These are phyloP conservation scores for Candida caryicola DNA, from an alignment of 805 yeast genomes.

Conservation along the genomic window DNA sequence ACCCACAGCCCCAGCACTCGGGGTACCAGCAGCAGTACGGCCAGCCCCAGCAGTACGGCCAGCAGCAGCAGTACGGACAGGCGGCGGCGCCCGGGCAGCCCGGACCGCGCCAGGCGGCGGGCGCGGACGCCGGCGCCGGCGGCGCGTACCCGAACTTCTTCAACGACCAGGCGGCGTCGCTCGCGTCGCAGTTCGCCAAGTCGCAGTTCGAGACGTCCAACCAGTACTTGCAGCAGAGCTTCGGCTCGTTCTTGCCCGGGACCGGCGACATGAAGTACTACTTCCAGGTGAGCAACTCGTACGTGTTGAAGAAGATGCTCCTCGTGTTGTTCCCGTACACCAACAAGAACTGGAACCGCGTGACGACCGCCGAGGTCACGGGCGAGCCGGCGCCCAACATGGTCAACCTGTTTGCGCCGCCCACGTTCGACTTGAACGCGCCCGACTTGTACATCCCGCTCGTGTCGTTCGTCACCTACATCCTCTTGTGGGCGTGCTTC, in stretches of 20 bases:
- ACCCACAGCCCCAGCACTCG: constrained; percentile 31
- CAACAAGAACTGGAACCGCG: constrained; percentile 79
- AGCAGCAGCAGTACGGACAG: constrained; percentile 26
- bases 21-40: constrained; percentile 18
- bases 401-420: constrained; percentile 56
- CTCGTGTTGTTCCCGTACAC: constrained; percentile 83
- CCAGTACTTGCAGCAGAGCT: constrained; percentile 72
- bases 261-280: constrained; percentile 70
- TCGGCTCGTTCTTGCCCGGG: constrained; percentile 48
- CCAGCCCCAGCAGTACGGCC: constrained; percentile 25
- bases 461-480: constrained; percentile 89
- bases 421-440: constrained; percentile 84
- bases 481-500: constrained; percentile 75
- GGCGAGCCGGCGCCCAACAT: constrained; percentile 28
- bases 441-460: constrained; percentile 95
- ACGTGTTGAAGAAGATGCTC: constrained; percentile 70
- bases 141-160: constrained; percentile 44
- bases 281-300: constrained; percentile 87
- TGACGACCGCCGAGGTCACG: constrained; percentile 23
- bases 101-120: constrained; percentile 21
- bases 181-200: constrained; percentile 88
- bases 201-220: constrained; percentile 80
- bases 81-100: constrained; percentile 18
- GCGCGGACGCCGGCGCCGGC: constrained; percentile 3
- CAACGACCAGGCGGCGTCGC: constrained; percentile 74